Percentiles rank a stretch among this genome's conserved stretches.
Evolutionary conservation across 1,284 basidiomycete genomes (phyloP).

Genomic region (Retiboletus flavoniger): DNA sequence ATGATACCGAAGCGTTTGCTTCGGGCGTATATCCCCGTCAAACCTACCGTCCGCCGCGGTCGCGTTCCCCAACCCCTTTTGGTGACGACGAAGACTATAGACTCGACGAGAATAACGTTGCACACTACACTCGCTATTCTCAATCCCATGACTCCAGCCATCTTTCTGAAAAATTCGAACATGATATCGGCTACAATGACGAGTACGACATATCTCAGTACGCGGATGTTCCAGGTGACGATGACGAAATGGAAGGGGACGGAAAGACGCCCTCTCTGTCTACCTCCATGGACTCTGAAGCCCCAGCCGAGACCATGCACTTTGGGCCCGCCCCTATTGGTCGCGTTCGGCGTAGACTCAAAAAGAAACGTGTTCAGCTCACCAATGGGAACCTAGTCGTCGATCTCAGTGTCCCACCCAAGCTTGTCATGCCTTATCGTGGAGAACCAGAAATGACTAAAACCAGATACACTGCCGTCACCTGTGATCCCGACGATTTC

Average conservation of each 20-base stretch:
- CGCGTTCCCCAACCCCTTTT: conserved; percentile 71
- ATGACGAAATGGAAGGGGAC: conserved; percentile 21
- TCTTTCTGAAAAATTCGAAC: conserved; percentile 35
- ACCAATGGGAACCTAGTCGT: conserved; percentile 87
- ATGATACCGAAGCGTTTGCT: conserved; percentile 65
- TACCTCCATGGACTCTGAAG: conserved; percentile 38
- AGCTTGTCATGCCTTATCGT: conserved; percentile 78
- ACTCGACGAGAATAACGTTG: conserved; percentile 51
- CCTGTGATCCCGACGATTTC: conserved; percentile 93
- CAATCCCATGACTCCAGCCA: conserved; percentile 25
- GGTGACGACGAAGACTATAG: conserved; percentile 68
- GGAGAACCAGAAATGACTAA: conserved; percentile 83
- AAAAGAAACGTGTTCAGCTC: conserved; percentile 70
- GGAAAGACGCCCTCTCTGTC: conserved; percentile 45
- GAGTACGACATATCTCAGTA: conserved; percentile 37
- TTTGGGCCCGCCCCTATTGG: conserved; percentile 86
- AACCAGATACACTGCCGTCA: conserved; percentile 86
- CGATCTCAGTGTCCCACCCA: conserved; percentile 81
- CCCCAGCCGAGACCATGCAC: conserved; percentile 68
- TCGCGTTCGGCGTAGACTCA: conserved; percentile 70
- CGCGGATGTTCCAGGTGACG: conserved; percentile 28
- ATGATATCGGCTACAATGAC: conserved; percentile 12
- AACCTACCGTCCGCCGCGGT: conserved; percentile 50
- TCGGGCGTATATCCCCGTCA: conserved; percentile 56
- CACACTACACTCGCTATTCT: conserved; percentile 50